Conservation (phyloP, 495 filamentous ascomycete species). For the Pseudomonodictys pantanalensis region DNA sequence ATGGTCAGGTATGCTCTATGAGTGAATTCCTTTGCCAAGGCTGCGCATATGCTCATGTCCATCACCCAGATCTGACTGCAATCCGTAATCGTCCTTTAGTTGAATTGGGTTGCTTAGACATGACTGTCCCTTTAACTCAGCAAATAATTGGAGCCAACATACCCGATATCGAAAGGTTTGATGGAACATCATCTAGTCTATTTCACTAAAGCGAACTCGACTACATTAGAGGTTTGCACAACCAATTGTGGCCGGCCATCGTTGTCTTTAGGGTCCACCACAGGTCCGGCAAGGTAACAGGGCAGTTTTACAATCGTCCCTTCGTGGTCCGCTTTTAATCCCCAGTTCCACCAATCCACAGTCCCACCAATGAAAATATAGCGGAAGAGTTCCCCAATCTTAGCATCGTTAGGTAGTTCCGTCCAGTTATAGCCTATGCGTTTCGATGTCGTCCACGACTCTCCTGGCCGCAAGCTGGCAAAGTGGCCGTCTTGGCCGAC, state of each 20-base stretch:
- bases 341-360: not conserved
- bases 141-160: not conserved
- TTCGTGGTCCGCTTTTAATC: not conserved
- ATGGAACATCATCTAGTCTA: not conserved
- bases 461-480: not conserved
- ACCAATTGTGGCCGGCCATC: not conserved
- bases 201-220: not conserved
- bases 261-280: not conserved
- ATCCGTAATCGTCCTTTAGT: not conserved
- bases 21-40: not conserved
- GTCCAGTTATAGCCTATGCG: not conserved
- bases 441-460: not conserved
- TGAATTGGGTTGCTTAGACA: not conserved
- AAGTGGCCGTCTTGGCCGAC: not conserved
- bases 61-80: not conserved
- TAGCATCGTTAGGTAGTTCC: not conserved
- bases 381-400: not conserved
- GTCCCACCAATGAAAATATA: not conserved
- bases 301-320: not conserved
- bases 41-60: not conserved
- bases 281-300: not conserved
- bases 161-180: not conserved
- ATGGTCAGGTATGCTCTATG: not conserved
- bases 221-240: not conserved
- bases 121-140: not conserved